Evolutionary conservation across 805 yeast species (phyloP).

Genomic region (Grigorovia yakushimaensis): DNA sequence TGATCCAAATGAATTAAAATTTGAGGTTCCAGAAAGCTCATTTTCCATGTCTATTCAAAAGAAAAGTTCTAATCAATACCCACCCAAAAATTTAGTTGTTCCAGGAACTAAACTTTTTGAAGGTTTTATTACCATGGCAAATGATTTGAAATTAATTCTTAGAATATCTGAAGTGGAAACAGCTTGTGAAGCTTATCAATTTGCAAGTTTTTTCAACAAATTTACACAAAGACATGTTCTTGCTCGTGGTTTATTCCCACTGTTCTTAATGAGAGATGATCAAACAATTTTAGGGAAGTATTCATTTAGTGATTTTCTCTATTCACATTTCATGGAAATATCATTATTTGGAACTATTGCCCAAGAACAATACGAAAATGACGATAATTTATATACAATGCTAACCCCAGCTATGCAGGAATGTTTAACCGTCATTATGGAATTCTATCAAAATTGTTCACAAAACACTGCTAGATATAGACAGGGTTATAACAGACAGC

Average conservation of each 20-base stretch:
- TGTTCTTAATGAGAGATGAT: conserved; percentile 55
- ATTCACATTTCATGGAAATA: conserved; percentile 36
- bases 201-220: conserved; percentile 29
- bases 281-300: conserved; percentile 46
- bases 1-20: neutral
- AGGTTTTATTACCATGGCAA: conserved; percentile 24
- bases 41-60: conserved; percentile 41
- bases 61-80: conserved; percentile 39
- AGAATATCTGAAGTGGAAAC: conserved; percentile 24
- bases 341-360: conserved; percentile 13
- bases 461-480: conserved; percentile 79
- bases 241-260: conserved; percentile 55
- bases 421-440: conserved; percentile 37
- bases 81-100: conserved; percentile 28
- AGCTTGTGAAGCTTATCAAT: conserved; percentile 25
- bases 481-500: conserved; percentile 52
- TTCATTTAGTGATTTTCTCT: conserved; percentile 30
- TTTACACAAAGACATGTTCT: conserved; percentile 32
- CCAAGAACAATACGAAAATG: neutral
- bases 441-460: conserved; percentile 36
- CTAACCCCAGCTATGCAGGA: conserved; percentile 30
- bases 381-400: conserved; percentile 2
- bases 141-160: conserved; percentile 32
- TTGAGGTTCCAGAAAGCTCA: conserved; percentile 25
- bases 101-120: conserved; percentile 27